These are phyloP conservation scores for Lachancea lanzarotensis DNA, from an alignment of 805 yeast genomes.

Conservation along the genomic window DNA sequence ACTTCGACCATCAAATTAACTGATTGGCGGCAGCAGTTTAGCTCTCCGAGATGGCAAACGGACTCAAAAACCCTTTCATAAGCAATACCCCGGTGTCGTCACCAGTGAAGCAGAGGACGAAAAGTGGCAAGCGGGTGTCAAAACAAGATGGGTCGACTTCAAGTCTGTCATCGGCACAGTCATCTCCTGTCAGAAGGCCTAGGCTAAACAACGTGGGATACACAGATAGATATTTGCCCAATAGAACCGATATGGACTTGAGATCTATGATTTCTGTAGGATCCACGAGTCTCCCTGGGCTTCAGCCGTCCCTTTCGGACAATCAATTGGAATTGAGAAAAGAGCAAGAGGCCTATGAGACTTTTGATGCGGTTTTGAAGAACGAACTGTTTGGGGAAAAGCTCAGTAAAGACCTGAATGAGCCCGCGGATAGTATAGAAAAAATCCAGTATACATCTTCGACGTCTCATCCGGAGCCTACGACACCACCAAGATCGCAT, in stretches of 20 bases:
- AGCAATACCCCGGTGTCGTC: conserved; percentile 31
- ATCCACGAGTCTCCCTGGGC: conserved; percentile 23
- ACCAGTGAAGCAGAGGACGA: conserved; percentile 22
- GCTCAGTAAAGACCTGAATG: conserved; percentile 43
- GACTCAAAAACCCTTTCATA: conserved; percentile 27
- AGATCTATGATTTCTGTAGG: conserved; percentile 68
- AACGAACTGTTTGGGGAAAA: conserved; percentile 90
- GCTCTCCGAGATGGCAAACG: conserved; percentile 11
- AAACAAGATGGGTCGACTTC: conserved; percentile 19
- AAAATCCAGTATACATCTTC: conserved; percentile 31
- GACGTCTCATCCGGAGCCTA: conserved; percentile 13
- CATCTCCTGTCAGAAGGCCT: conserved; percentile 30
- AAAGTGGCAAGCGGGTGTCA: conserved; percentile 12
- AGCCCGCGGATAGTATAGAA: conserved; percentile 30
- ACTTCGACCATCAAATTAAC: neutral
- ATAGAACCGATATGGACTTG: conserved; percentile 75
- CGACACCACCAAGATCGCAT: conserved; percentile 10
- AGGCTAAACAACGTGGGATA: conserved; percentile 37
- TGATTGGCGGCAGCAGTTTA: neutral
- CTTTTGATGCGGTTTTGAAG: conserved; percentile 78
- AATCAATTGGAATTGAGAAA: conserved; percentile 61
- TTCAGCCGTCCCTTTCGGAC: conserved; percentile 30
- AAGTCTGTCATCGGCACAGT: conserved; percentile 20
- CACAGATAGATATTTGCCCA: conserved; percentile 85
- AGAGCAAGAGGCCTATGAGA: conserved; percentile 78